phyloP scores from a whole-genome alignment of 768 basidiomycete genomes.

The Mycena rosella region DNA sequence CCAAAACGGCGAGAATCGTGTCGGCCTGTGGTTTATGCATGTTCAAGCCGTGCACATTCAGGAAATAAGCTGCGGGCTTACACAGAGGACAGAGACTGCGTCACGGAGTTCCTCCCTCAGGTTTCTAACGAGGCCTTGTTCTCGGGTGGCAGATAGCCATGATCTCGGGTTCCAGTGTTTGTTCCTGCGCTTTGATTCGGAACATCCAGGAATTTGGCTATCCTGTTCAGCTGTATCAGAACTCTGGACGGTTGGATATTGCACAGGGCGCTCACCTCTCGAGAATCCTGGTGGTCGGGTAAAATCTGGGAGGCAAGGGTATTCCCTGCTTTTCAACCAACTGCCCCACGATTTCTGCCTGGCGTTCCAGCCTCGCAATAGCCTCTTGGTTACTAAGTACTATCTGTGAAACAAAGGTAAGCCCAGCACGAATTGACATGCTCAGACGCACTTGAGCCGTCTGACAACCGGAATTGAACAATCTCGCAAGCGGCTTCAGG shows the following conservation, averaged over 20 bases:
- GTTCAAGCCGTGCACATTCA: no score
- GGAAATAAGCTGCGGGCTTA: no score
- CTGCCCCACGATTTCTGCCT: neutral
- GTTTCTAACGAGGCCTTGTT: no score
- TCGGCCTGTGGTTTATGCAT: no score
- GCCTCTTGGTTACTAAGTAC: neutral
- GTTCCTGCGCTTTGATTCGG: neutral
- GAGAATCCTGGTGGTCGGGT: neutral
- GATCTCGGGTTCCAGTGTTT: neutral
- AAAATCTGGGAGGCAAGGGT: neutral
- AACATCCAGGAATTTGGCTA: neutral
- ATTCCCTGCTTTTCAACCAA: neutral
- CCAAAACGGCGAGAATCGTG: no score
- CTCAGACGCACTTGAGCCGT: neutral
- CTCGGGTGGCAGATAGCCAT: no score
- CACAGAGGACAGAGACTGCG: no score
- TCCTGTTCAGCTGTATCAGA: neutral
- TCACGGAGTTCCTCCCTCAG: no score
- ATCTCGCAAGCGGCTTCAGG: conserved; percentile 1
- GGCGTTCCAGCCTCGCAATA: neutral
- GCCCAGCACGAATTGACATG: no score
- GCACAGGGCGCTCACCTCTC: neutral
- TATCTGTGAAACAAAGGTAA: neutral
- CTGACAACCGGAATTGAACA: neutral
- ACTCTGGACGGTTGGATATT: no score